These are phyloP conservation scores for Penicillium sp. DNA, from an alignment of 2,329 filamentous ascomycete genomes.

Conservation along the genomic window DNA sequence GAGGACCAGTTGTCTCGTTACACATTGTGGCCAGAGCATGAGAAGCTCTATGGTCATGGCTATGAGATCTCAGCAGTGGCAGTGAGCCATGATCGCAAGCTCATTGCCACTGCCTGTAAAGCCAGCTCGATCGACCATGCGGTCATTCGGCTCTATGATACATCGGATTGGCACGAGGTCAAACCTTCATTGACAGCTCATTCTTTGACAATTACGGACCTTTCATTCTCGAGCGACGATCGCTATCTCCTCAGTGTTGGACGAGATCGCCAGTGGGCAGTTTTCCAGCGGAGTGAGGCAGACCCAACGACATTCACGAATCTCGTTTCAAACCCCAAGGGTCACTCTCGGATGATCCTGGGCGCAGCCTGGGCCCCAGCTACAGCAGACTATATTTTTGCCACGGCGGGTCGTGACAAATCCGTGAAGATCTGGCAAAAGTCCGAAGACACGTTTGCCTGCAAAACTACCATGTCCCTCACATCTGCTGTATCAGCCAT, in stretches of 20 bases:
- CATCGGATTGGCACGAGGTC: constrained; percentile 79
- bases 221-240: constrained; percentile 76
- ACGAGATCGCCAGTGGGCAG: constrained; percentile 82
- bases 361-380: constrained; percentile 75
- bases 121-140: constrained; percentile 92
- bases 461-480: constrained; percentile 53
- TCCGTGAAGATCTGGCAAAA: constrained; percentile 67
- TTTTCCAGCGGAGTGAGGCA: constrained; percentile 60
- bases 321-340: constrained; percentile 69
- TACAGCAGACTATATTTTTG: constrained; percentile 56
- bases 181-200: constrained; percentile 79
- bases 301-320: constrained; percentile 52
- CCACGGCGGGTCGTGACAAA: constrained; percentile 88
- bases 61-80: constrained; percentile 92
- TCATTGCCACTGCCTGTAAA: constrained; percentile 89
- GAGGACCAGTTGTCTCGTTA: constrained; percentile 87
- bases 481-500: constrained; percentile 66
- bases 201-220: constrained; percentile 75
- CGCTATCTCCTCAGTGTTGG: constrained; percentile 78
- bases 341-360: constrained; percentile 87
- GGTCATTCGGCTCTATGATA: constrained; percentile 88
- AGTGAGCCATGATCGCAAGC: constrained; percentile 65
- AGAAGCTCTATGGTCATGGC: constrained; percentile 96
- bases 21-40: constrained; percentile 90
- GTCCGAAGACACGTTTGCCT: constrained; percentile 46